Evolutionary conservation across 805 yeast genomes (phyloP), one percentile per base, ranked within the genome.

Genomic region (Priceomyces haplophilus): DNA sequence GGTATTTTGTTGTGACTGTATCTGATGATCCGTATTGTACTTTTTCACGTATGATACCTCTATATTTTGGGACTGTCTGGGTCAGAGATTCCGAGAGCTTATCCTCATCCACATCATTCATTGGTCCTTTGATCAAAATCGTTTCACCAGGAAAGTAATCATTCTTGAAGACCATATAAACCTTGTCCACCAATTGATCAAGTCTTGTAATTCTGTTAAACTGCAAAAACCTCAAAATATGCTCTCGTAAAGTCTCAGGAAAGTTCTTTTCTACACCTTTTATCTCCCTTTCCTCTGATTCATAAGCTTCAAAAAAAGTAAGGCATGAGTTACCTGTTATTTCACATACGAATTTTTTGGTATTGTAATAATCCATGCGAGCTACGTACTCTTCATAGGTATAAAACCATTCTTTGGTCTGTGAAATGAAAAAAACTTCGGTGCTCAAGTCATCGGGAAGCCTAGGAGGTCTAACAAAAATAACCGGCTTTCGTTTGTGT

Each of bases 101-200:
- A 29, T 34, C 13, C 17, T 23, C 23, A 19, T 23, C 31, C 7
- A 25, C 40, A 4, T 42, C 44, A 23, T 69, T 69, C 30, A 47
- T 38, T 6, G 55, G 37, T 19, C 68, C 62, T 48, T 73, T 79
- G 33, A 89, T 78, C 48, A 74, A 76, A 4, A 89, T 93, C 13
- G 73, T 72, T 61, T 93, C 99, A 7, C 97, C 97, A 0, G 97
- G 97, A 58, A 85, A 93, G 57, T 81, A 93, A 55, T 89, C 95
- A 48, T 75, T 78, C 49, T 85, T 85, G 68, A 91, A 87, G 40
- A 73, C 73, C 47, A 75, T 66, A 58, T 89, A 91, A 15, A 91
- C 89, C 46, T 83, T 84, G 63, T 93, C 99, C 3, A 90, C 96
- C 29, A 93, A 72, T 47, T 79, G 80, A 61, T 91, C 98, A 39